Evolutionary conservation across 2,329 filamentous ascomycete species (phyloP), one percentile per base, ranked within the genome.

Genomic region (Aspergillus sp.): DNA sequence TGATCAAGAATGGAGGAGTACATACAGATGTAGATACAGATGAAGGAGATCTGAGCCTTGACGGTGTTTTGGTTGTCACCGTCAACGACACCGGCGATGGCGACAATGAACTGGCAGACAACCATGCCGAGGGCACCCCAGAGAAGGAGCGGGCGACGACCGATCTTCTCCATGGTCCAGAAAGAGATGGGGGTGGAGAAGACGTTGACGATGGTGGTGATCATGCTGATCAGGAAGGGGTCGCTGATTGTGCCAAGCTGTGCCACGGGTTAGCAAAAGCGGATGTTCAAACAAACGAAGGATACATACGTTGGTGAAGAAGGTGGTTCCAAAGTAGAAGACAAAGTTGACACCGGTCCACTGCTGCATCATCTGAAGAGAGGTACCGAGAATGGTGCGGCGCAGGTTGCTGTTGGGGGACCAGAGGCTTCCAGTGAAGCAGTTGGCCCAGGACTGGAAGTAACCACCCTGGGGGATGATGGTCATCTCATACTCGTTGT

Each of bases 341-440:
- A 95, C 91, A 80, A 94, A 96, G 85, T 96, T 96, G 80, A 96
- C 90, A 83, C 92, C 91, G 28, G 91, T 93, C 86, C 85, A 74
- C 78, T 91, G 89, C 79, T 91, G 89, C 88, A 91, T 91, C 89
- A 91, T 91, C 82, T 92, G 89, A 31, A 91, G 82, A 30, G 87
- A 88, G 49, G 86, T 89, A 70, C 89, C 89, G 46, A 91, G 83
- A 61, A 91, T 87, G 28, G 89, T 89, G 68, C 88, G 86, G 71
- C 89, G 89, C 59, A 91, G 55, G 67, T 82, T 81, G 71, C 82
- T 83, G 74, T 81, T 83, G 28, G 83, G 79, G 61, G 81, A 76
- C 73, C 78, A 83, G 64, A 85, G 73, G 54, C 80, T 82, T 54
- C 86, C 85, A 47, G 73, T 76, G 81, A 88, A 88, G 80, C 86